Base-by-base conservation (phyloP, 306 rosid species). In the Trifolium dubium region DNA sequence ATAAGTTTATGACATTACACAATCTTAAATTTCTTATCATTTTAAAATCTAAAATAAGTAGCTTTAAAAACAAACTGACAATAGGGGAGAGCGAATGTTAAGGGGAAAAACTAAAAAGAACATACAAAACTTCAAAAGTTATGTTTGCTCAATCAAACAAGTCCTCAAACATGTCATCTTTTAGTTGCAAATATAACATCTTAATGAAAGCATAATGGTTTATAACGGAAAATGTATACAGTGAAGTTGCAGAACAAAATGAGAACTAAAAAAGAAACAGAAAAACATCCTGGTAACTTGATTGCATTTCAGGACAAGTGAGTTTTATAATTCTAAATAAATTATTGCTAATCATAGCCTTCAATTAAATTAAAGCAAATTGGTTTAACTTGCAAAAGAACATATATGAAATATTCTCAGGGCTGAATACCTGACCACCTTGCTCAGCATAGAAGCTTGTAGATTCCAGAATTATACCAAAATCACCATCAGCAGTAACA, bases 401-500 rank as follows among this genome's bases (percentile, higher is more conserved):
- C 28, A 69, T 39, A 61, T 37, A 64, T 43, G 54, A 51, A 34
- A 39, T 28, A 75, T 69, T 28, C 19, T 50, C 14, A 53, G 44
- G 23, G 58, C 39, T 29, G 56, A 77, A 47, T 89, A 94, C 99
- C 99, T 94, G 99, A 67, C 99, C 99, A 89, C 99, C 99, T 85
- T 94, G 99, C 86, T 94, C 99, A 4, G 99, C 96, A 85, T 94
- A 94, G 81, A 94, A 94, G 85, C 97, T 92, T 37, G 99, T 88
- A 49, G 99, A 94, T 73, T 90, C 92, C 81, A 94, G 81, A 81
- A 92, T 82, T 53, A 94, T 31, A 53, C 97, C 99, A 75, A 92
- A 81, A 77, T 87, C 97, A 69, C 74, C 86, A 67, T 79, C 84
- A 13, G 82, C 77, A 43, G 78, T 79, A 82, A 85, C 80, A 67